phyloP scores from a whole-genome alignment of 108 stramenopile species.

The Asterionellopsis glacialis region DNA sequence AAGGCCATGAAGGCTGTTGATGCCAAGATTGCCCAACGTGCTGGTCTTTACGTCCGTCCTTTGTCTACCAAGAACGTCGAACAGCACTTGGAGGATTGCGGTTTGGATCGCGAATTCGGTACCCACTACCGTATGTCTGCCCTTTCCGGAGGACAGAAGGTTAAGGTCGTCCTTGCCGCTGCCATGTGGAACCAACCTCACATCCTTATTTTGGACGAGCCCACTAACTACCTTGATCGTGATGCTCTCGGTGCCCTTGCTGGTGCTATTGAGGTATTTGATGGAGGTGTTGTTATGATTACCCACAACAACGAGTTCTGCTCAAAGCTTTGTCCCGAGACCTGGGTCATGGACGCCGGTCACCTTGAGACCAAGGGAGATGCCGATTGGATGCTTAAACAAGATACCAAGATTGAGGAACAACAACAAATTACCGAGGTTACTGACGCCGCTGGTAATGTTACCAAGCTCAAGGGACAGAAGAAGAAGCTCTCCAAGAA shows the following conservation, averaged over 20 bases:
- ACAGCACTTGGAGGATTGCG: conserved; percentile 95
- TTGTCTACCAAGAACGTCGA: conserved; percentile 98
- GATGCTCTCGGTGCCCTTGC: conserved; percentile 97
- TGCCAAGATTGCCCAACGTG: conserved; percentile 94
- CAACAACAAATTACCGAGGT: conserved; percentile 89
- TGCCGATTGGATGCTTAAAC: conserved; percentile 98
- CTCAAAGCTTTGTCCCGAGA: conserved; percentile 93
- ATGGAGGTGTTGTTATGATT: conserved; percentile 99
- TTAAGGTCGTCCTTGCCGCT: conserved; percentile 99
- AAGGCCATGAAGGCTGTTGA: conserved; percentile 99
- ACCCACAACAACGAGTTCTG: conserved; percentile 99
- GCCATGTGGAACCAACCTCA: conserved; percentile 99
- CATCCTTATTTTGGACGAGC: conserved; percentile 96
- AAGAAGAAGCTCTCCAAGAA: conserved; percentile 98
- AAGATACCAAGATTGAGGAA: conserved; percentile 92
- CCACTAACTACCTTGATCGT: conserved; percentile 99
- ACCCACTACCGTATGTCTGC: conserved; percentile 99
- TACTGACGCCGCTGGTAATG: conserved; percentile 98
- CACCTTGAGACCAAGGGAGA: conserved; percentile 98
- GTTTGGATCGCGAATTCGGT: conserved; percentile 96
- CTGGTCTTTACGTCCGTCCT: conserved; percentile 90
- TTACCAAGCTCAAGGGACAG: conserved; percentile 87
- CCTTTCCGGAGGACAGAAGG: conserved; percentile 98
- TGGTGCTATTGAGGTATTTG: conserved; percentile 94
- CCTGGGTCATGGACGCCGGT: conserved; percentile 98